Evolutionary conservation across 148 eudicot genomes (phyloP).

Genomic region (Rhododendron ovatum): DNA sequence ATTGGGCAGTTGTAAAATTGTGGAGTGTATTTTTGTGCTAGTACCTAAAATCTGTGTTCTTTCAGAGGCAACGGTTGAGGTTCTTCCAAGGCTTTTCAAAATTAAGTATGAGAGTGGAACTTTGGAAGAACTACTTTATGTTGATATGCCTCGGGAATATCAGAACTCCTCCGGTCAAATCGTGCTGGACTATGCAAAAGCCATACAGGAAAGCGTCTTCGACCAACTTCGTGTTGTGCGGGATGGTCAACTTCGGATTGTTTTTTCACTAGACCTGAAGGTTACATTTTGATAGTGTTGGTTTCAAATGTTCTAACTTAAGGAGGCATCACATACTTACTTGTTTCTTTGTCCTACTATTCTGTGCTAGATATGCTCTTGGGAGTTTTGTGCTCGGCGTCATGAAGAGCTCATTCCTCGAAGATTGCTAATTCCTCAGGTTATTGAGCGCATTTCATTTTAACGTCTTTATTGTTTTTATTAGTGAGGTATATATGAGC

Average conservation of each 20-base stretch:
- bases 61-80: constrained; percentile 96
- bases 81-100: constrained; percentile 90
- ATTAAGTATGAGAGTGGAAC: constrained; percentile 95
- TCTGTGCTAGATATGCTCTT: constrained; percentile 70
- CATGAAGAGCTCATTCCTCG: constrained; percentile 96
- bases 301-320: neutral
- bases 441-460: constrained; percentile 16
- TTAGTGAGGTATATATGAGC: neutral
- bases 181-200: constrained; percentile 88
- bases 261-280: constrained; percentile 89
- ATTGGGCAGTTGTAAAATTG: neutral
- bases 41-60: constrained; percentile 8
- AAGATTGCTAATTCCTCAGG: constrained; percentile 87
- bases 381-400: constrained; percentile 97
- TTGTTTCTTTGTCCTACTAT: neutral
- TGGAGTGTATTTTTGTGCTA: neutral
- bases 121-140: constrained; percentile 81
- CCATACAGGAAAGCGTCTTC: constrained; percentile 88
- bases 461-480: neutral
- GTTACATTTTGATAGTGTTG: constrained; percentile 28
- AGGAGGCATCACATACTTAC: neutral
- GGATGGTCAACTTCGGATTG: constrained; percentile 92
- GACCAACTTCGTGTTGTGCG: constrained; percentile 96
- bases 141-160: constrained; percentile 91
- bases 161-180: constrained; percentile 88